These are phyloP conservation scores for Irpex sp. DNA, from an alignment of 1,284 basidiomycete species.

Conservation along the genomic window DNA sequence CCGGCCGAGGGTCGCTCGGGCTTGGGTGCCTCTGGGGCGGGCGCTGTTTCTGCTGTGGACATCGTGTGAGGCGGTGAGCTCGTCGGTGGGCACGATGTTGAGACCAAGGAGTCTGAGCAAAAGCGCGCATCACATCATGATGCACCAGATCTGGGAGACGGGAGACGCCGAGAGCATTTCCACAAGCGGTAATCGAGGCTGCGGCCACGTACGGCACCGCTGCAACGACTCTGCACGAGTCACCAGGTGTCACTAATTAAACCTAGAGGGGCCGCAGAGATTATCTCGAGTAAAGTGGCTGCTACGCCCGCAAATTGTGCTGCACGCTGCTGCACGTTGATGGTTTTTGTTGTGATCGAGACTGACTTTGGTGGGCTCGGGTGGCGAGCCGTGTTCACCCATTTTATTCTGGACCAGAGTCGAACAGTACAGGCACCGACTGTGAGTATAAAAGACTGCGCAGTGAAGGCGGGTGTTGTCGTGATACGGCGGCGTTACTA, in stretches of 20 bases:
- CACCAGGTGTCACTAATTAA: no score
- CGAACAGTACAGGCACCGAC: background rate
- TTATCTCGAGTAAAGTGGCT: no score
- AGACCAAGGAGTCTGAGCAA: background rate
- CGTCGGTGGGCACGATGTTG: conserved; percentile 5
- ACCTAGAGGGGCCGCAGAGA: no score
- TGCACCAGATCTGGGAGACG: background rate
- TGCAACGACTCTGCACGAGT: background rate
- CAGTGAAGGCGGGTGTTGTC: background rate
- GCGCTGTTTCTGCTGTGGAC: conserved; percentile 22
- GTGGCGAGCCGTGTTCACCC: no score
- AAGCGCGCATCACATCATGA: background rate
- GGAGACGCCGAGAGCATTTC: background rate
- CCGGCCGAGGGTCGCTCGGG: conserved; percentile 32
- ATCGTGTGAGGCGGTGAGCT: conserved; percentile 22
- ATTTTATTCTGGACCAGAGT: background rate
- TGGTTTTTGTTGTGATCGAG: no score
- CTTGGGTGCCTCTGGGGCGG: conserved; percentile 35
- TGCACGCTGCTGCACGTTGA: no score
- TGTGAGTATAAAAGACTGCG: no score
- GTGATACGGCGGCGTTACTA: background rate
- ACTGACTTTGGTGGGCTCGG: no score
- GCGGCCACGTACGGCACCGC: background rate
- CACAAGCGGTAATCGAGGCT: background rate
- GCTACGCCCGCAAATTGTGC: no score